These are phyloP conservation scores for Puccinellia tenuiflora DNA, from an alignment of 176 grass and related monocot species.

Conservation along the genomic window DNA sequence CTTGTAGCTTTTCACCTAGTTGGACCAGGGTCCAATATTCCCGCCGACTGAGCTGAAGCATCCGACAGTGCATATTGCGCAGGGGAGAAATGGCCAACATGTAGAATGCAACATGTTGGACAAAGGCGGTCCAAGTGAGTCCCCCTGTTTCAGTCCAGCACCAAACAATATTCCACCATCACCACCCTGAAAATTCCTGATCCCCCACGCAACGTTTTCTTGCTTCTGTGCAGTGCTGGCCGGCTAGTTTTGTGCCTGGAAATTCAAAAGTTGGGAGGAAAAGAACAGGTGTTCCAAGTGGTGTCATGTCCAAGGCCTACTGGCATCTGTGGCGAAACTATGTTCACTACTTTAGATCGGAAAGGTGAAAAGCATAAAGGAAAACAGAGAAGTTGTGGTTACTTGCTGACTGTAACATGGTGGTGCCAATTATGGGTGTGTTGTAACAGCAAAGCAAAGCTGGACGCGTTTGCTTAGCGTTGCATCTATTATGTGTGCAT, in stretches of 20 bases:
- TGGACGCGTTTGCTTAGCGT: background rate
- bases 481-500: background rate
- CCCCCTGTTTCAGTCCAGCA: slow-evolving; percentile 11
- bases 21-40: background rate
- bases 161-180: slow-evolving; percentile 9
- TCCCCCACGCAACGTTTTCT: slow-evolving; percentile 4
- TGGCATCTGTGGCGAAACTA: background rate
- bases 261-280: background rate
- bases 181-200: background rate
- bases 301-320: background rate
- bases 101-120: background rate
- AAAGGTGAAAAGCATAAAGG: background rate
- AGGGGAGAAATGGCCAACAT: slow-evolving; percentile 1
- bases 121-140: background rate
- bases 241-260: background rate
- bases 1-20: background rate
- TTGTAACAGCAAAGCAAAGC: background rate
- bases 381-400: background rate
- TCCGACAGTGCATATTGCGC: background rate
- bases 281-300: background rate
- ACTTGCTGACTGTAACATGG: background rate
- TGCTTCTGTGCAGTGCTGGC: background rate
- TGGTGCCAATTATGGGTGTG: slow-evolving; percentile 1
- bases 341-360: background rate
- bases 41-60: background rate